Percentiles rank a stretch among this genome's conserved stretches.
phyloP scores from a whole-genome alignment of 208 protist species.

The Leishmania turanica region DNA sequence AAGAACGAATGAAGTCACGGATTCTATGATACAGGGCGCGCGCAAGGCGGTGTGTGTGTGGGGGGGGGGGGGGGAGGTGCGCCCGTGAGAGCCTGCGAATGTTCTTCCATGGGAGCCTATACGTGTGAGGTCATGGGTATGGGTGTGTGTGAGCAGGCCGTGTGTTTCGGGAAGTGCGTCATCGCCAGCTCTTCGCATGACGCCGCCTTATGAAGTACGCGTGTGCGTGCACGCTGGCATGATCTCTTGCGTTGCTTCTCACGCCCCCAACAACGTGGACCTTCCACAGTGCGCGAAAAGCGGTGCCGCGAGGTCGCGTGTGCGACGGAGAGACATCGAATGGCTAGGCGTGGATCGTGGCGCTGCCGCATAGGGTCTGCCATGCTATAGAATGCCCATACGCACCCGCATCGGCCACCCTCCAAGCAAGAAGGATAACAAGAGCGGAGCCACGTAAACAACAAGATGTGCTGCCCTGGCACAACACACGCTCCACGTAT shows the following conservation, averaged over 20 bases:
- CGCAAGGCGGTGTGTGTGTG: not conserved
- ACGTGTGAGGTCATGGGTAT: not conserved
- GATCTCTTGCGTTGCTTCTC: not conserved
- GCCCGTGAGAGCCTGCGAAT: not conserved
- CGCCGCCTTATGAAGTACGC: not conserved
- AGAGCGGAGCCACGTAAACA: not conserved
- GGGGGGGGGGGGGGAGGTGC: not conserved
- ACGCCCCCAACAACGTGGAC: not conserved
- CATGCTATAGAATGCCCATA: not conserved
- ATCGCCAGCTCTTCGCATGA: not conserved
- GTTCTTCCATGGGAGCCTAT: not conserved
- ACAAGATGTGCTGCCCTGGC: not conserved
- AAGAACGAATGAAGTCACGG: slow-evolving; percentile 3
- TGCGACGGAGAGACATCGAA: not conserved
- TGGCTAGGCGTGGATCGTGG: not conserved
- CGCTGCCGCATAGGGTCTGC: not conserved
- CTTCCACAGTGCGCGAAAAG: not conserved
- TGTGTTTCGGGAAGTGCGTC: not conserved
- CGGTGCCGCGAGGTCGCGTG: not conserved
- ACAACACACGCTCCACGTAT: not conserved
- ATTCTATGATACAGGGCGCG: not conserved
- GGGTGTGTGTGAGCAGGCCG: not conserved
- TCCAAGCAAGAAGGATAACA: not conserved
- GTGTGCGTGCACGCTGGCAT: not conserved
- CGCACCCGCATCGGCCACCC: not conserved